phyloP scores from a whole-genome alignment of 257 asterid genomes.

The Marsdenia floribunda region DNA sequence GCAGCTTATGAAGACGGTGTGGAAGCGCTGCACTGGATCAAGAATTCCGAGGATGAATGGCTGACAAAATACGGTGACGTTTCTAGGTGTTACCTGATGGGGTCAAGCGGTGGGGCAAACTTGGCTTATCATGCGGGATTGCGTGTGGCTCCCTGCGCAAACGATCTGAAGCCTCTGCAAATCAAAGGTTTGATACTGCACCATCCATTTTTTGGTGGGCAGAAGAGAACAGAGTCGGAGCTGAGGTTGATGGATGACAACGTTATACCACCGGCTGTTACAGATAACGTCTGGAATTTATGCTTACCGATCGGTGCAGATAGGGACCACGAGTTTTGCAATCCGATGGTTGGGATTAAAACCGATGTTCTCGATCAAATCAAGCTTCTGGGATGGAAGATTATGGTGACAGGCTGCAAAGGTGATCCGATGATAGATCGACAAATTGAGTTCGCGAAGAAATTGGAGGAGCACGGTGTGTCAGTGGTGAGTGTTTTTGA shows the following conservation, averaged over 20 bases:
- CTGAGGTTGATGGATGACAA: not conserved
- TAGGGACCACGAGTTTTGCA: constrained; percentile 13
- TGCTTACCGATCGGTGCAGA: constrained; percentile 14
- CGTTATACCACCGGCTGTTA: not conserved
- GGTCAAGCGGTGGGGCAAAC: constrained; percentile 2
- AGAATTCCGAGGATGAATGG: constrained; percentile 5
- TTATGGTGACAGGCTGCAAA: not conserved
- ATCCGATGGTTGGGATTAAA: constrained; percentile 1
- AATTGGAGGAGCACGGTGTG: not conserved
- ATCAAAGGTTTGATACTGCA: constrained; percentile 17
- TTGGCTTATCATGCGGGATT: constrained; percentile 3
- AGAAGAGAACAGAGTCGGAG: constrained; percentile 7
- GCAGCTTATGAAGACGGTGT: constrained; percentile 28
- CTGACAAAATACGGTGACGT: not conserved
- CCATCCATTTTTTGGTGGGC: constrained; percentile 16
- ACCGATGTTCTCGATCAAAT: constrained; percentile 5
- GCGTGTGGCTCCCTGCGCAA: not conserved
- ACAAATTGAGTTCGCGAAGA: constrained; percentile 10
- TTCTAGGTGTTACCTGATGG: constrained; percentile 3
- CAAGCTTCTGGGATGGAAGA: constrained; percentile 18
- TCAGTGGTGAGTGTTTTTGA: not conserved
- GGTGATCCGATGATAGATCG: constrained; percentile 11
- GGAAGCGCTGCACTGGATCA: constrained; percentile 22
- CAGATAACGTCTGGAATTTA: constrained; percentile 10
- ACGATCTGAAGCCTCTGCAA: constrained; percentile 6